phyloP scores from a whole-genome alignment of 2,329 filamentous ascomycete genomes.

The Talaromyces sp. region DNA sequence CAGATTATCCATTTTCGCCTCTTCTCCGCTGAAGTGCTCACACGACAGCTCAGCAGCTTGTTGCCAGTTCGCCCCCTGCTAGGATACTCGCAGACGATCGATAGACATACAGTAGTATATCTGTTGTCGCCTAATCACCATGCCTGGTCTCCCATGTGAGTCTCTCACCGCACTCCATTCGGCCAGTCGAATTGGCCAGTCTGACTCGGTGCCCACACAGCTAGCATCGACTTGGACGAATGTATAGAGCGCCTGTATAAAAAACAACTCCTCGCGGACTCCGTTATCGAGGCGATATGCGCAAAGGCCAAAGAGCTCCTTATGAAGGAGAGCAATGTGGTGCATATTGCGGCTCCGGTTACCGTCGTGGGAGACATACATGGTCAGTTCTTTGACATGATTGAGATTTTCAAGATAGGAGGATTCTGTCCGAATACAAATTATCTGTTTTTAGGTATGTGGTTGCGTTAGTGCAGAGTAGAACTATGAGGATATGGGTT shows the following conservation, averaged over 20 bases:
- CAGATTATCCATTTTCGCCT: background rate
- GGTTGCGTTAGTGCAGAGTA: background rate
- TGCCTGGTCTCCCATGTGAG: slow-evolving; percentile 47
- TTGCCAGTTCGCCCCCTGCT: background rate
- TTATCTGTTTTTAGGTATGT: slow-evolving; percentile 86
- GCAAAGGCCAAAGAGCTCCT: slow-evolving; percentile 97
- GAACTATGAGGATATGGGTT: background rate
- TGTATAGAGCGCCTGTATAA: slow-evolving; percentile 96
- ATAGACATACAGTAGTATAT: background rate
- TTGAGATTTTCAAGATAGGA: slow-evolving; percentile 98
- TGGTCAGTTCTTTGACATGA: slow-evolving; percentile 97
- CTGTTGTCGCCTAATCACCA: slow-evolving; percentile 22
- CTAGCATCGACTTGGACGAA: slow-evolving; percentile 96
- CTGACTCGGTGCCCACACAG: slow-evolving; percentile 44
- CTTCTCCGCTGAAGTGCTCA: slow-evolving; percentile 15
- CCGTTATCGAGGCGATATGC: slow-evolving; percentile 97
- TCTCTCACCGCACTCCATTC: slow-evolving; percentile 5
- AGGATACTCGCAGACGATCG: background rate
- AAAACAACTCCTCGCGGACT: slow-evolving; percentile 94
- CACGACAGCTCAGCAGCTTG: slow-evolving; percentile 12
- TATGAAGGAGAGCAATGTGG: slow-evolving; percentile 99
- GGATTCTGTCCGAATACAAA: slow-evolving; percentile 97
- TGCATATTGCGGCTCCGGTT: slow-evolving; percentile 91
- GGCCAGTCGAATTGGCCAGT: background rate
- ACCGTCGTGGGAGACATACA: slow-evolving; percentile 98